Evolutionary conservation across 768 basidiomycete genomes (phyloP), one percentile per base, ranked within the genome.

Genomic region (Auriscalpium microsporum): DNA sequence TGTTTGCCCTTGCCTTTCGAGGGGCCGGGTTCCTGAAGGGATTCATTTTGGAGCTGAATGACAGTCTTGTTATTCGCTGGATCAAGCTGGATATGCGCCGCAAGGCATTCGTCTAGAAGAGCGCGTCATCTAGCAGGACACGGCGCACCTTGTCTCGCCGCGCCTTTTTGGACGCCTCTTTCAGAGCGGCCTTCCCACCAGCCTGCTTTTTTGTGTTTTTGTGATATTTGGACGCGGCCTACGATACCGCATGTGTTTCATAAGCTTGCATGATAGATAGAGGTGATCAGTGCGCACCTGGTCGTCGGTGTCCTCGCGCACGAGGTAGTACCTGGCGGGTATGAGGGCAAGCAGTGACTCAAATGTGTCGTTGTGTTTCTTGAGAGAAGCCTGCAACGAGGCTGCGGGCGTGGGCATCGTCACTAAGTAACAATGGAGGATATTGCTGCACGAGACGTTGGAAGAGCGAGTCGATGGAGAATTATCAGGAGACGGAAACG

Each of bases 121-220:
- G 28, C 28, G 28, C 4, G 28, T 28, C 28, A 28, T 3, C 28
- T 28, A 37, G 33, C 11, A 23, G 35, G 17, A 17, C 33, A 7
- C 38, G 36, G 51, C 69, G 21, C 53, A 90, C 94, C 80, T 94
- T 94, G 54, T 89, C 88, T 45, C 83, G 79, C 67, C 87, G 90
- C 0, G 91, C 91, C 63, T 91, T 93, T 70, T 87, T 91, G 10
- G 88, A 83, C 1, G 85, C 88, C 68, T 94, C 91, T 67, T 95
- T 93, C 37, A 90, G 76, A 45, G 84, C 86, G 64, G 94, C 92
- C 65, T 90, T 93, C 2, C 86, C 60, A 87, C 86, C 72, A 79
- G 78, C 63, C 48, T 66, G 65, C 61, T 91, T 89, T 72, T 91
- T 94, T 71, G 84, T 93, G 69, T 93, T 85, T 68, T 91, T 91